Conservation (phyloP, 495 filamentous ascomycete genomes). For the Bacidia rubella region DNA sequence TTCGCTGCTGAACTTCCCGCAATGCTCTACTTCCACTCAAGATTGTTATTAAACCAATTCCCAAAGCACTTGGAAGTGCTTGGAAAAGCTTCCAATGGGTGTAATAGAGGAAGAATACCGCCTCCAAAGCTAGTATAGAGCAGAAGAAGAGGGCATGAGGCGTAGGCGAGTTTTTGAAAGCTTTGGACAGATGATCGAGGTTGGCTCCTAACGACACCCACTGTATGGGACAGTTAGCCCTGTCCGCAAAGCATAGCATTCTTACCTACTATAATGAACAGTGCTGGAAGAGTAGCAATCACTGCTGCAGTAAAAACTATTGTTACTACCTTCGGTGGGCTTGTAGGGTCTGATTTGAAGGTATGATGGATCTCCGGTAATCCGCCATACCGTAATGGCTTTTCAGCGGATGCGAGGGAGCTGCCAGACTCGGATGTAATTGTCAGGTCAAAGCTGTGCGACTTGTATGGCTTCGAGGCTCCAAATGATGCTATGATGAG, state of each 20-base stretch:
- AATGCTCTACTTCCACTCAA: slow-evolving; percentile 85
- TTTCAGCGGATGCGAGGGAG: slow-evolving; percentile 40
- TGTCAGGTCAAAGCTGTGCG: slow-evolving; percentile 52
- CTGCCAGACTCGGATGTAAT: slow-evolving; percentile 46
- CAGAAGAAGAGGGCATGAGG: slow-evolving; percentile 71
- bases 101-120: slow-evolving; percentile 91
- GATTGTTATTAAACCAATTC: slow-evolving; percentile 57
- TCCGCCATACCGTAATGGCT: slow-evolving; percentile 67
- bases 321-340: slow-evolving; percentile 70
- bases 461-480: slow-evolving; percentile 48
- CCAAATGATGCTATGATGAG: slow-evolving; percentile 84
- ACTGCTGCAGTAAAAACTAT: slow-evolving; percentile 63
- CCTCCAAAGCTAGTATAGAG: slow-evolving; percentile 75
- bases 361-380: slow-evolving; percentile 78
- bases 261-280: slow-evolving; percentile 54
- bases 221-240: slow-evolving; percentile 22
- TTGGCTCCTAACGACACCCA: slow-evolving; percentile 81
- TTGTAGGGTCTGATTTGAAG: slow-evolving; percentile 67
- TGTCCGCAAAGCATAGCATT: not conserved
- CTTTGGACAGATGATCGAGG: slow-evolving; percentile 60
- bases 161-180: slow-evolving; percentile 57
- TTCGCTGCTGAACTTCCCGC: slow-evolving; percentile 78
- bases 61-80: slow-evolving; percentile 56
- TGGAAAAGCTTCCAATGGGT: slow-evolving; percentile 88
- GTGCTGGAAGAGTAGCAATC: slow-evolving; percentile 51